Base-by-base conservation (phyloP, 192 early-diverging fungal genomes). In the Coemansia sp. region DNA sequence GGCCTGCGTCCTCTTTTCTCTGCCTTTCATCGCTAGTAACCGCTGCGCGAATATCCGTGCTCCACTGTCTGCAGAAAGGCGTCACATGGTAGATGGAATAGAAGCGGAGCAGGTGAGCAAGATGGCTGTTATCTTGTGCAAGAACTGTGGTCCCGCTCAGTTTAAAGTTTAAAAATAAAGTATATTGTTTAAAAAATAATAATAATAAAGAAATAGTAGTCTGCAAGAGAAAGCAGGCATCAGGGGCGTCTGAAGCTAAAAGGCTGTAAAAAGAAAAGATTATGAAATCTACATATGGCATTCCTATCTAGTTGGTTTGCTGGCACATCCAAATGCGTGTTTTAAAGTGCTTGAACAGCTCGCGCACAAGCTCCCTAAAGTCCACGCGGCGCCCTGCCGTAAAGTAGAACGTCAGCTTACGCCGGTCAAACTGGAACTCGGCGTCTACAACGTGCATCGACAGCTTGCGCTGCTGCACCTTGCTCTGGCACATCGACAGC, bases 361-460 rank as follows among this genome's bases (percentile, higher is more conserved):
- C 93, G 34, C 93, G 81, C 50, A 96, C 93, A 53, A 98, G 80
- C 69, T 96, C 94, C 42, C 93, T 83, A 71, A 98, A 98, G 69
- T 98, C 94, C 46, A 98, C 90, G 27, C 95, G 85, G 58, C 88
- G 83, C 35, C 93, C 92, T 9, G 93, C 92, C 5, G 89, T 84
- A 77, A 94, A 98, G 66, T 94, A 94, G 42, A 96, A 98, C 1
- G 94, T 96, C 38, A 98, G 77, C 81, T 98, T 98, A 55, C 91
- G 84, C 14, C 95, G 82, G 70, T 98, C 94, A 85, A 94, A 98
- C 73, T 98, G 96, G 53, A 91, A 98, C 74, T 98, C 96, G 17
- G 96, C 96, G 60, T 96, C 92, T 1, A 94, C 89, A 20, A 98
- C 87, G 50, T 90, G 83, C 96, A 98, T 98, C 14, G 91, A 88